Conservation (phyloP, 2,329 filamentous ascomycete species). For the Piedraia hortae region DNA sequence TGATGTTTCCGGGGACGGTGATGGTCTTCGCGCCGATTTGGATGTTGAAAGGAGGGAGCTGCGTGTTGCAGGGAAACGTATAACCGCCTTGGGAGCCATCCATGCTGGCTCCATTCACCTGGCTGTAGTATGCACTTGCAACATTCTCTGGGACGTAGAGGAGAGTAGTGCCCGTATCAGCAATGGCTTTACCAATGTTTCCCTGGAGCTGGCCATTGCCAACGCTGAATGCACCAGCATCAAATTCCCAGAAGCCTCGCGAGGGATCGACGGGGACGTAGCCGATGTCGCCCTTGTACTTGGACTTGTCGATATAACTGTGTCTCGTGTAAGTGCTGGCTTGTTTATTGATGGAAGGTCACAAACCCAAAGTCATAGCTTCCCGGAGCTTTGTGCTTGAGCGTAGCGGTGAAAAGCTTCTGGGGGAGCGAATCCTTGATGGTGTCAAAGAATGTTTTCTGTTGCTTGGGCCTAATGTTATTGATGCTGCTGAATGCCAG, state of each 20-base stretch:
- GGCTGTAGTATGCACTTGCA: conserved; percentile 33
- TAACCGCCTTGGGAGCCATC: conserved; percentile 32
- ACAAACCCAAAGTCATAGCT: conserved; percentile 3
- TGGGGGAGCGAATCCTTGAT: conserved; percentile 27
- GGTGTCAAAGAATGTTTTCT: conserved; percentile 38
- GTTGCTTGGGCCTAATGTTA: conserved; percentile 19
- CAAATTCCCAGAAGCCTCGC: conserved; percentile 41
- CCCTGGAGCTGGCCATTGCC: conserved; percentile 26
- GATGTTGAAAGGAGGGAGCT: conserved; percentile 29
- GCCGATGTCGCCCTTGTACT: conserved; percentile 9
- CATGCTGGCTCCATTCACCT: conserved; percentile 28
- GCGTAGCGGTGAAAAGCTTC: conserved; percentile 29
- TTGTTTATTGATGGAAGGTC: no score
- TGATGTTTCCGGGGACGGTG: conserved; percentile 32
- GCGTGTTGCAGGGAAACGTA: conserved; percentile 28
- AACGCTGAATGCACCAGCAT: conserved; percentile 28
- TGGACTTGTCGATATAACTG: no score
- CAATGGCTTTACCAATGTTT: conserved; percentile 32
- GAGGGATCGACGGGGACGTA: conserved; percentile 36
- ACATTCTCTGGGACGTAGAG: conserved; percentile 33
- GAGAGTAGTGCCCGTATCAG: conserved; percentile 44
- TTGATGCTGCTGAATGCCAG: conserved; percentile 27
- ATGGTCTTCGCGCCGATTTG: conserved; percentile 35
- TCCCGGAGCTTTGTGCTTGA: conserved; percentile 23
- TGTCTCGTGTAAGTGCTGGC: no score